These are phyloP conservation scores for Beta lomatogona DNA, from an alignment of 179 eudicot species.

Conservation along the genomic window DNA sequence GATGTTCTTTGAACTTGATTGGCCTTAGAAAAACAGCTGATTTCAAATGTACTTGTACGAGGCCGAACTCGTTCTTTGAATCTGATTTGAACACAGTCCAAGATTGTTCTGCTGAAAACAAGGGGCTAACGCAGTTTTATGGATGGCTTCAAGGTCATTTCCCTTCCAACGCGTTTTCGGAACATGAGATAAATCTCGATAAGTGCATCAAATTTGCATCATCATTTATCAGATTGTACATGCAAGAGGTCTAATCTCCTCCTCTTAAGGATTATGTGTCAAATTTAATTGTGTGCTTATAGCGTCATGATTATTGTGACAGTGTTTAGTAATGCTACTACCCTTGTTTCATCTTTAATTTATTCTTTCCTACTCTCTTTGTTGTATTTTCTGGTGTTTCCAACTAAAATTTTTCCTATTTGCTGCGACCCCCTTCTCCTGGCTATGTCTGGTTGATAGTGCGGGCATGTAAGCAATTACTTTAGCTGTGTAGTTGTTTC, in stretches of 20 bases:
- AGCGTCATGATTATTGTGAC: not conserved
- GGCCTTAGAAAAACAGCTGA: constrained; percentile 32
- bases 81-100: constrained; percentile 29
- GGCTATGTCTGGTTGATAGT: not conserved
- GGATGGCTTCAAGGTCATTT: constrained; percentile 66
- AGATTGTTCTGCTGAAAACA: constrained; percentile 35
- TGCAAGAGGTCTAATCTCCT: constrained; percentile 60
- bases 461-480: not conserved
- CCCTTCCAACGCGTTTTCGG: constrained; percentile 36
- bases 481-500: too few species aligned
- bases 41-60: constrained; percentile 36
- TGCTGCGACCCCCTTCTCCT: not conserved
- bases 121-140: constrained; percentile 57
- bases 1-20: constrained; percentile 60
- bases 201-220: constrained; percentile 56
- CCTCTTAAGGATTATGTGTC: not conserved
- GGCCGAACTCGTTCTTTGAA: constrained; percentile 28
- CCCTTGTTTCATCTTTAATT: not conserved
- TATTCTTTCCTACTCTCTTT: not conserved
- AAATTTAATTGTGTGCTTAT: not conserved
- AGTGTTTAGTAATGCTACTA: not conserved
- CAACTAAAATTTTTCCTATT: not conserved
- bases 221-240: constrained; percentile 68
- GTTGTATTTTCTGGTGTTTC: not conserved
- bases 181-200: constrained; percentile 35